Base-by-base conservation (phyloP, 371 early-diverging fungal species). In the Fennellomyces sp. region DNA sequence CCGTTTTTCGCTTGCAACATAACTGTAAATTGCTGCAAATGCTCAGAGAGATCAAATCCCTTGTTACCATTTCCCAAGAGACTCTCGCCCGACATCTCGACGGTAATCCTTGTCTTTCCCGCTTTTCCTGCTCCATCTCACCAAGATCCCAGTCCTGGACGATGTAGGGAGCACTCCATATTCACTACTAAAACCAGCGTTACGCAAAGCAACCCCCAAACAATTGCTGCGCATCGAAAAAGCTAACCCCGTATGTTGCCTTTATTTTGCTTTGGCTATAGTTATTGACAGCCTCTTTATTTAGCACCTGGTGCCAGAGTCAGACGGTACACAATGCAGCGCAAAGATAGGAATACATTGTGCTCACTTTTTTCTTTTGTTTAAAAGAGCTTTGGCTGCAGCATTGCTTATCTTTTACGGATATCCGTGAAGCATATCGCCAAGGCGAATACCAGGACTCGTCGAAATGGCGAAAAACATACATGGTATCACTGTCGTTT, bases 221-320 rank as follows among this genome's bases (percentile, higher is more conserved):
- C 80, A 79, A 56, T 49, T 79, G 4, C 68, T 69, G 56, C 70
- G 65, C 21, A 76, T 79, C 17, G 80, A 79, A 50, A 64, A 50
- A 41, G 48, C 56, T 12, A 79, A 76, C 56, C 80, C 80, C 17
- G 80, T 76, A 79, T 64, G 61, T 47, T 23, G 5, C 7, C 27
- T 27, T 11, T 48, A 55, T 31, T 19, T 15, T 26, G n/a, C 41
- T 28, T n/a, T n/a, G n/a, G n/a, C n/a, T n/a, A n/a, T n/a, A n/a
- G n/a, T n/a, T n/a, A n/a, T n/a, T n/a, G n/a, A n/a, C n/a, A n/a
- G n/a, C n/a, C n/a, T n/a, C 25, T 23, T 41, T 61, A 19, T 19
- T 27, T 50, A 78, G 78, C 72, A 74, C 29, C 55, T 76, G n/a
- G 49, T 65, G 3, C 56, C 60, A 30, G 69, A 74, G 31, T 69